phyloP scores from a whole-genome alignment of 2,329 filamentous ascomycete genomes.

The Zymoseptoria brevis region DNA sequence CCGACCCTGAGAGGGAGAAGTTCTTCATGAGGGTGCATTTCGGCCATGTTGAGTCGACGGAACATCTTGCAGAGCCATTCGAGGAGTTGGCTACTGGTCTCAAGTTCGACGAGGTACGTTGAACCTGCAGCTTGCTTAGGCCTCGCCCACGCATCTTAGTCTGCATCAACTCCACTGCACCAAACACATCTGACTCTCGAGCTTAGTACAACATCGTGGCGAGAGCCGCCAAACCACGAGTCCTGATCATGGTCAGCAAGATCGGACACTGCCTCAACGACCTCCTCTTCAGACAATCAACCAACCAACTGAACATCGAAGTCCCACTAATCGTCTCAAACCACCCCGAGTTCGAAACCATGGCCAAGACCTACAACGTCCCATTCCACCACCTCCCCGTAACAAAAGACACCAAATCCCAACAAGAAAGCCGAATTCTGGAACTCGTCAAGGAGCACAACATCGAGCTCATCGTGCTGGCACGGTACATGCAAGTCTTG shows the following conservation, averaged over 20 bases:
- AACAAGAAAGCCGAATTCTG: constrained; percentile 65
- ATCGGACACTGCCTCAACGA: constrained; percentile 82
- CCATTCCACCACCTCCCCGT: constrained; percentile 76
- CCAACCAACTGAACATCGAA: constrained; percentile 65
- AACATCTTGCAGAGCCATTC: constrained; percentile 50
- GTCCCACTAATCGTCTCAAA: constrained; percentile 75
- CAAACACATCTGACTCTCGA: background rate
- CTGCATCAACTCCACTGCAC: background rate
- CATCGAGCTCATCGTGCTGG: constrained; percentile 72
- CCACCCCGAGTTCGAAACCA: constrained; percentile 62
- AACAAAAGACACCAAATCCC: constrained; percentile 64
- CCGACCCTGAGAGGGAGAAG: constrained; percentile 61
- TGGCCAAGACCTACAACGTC: constrained; percentile 67
- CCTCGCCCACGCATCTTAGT: background rate
- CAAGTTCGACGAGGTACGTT: constrained; percentile 42
- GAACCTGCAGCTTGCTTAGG: background rate
- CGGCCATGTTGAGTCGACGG: constrained; percentile 47
- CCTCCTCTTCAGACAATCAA: constrained; percentile 69
- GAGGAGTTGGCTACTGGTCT: constrained; percentile 54
- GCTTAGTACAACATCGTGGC: constrained; percentile 59
- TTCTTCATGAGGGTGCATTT: constrained; percentile 92
- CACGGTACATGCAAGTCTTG: constrained; percentile 82
- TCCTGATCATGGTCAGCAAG: constrained; percentile 85
- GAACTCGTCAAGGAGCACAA: constrained; percentile 60
- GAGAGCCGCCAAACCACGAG: constrained; percentile 60